A percentile compares a stretch with the other conserved stretches of the same genome.
Evolutionary conservation across 208 protist genomes (phyloP).

Genomic region (Crithidia expoeki): DNA sequence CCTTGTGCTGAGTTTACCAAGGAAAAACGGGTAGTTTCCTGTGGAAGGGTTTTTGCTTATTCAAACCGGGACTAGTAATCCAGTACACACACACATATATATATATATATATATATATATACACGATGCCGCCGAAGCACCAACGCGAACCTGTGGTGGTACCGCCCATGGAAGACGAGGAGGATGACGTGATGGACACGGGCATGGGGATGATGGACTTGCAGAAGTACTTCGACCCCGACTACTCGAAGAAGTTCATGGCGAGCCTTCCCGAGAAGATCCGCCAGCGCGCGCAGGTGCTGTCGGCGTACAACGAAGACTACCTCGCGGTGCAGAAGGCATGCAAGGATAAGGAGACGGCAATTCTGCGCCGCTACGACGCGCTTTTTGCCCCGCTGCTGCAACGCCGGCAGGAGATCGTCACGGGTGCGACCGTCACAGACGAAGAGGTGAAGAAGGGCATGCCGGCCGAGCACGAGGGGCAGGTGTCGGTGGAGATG

Average conservation of each 20-base stretch:
- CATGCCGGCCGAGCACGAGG: conserved; percentile 65
- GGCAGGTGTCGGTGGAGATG: conserved; percentile 40
- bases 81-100: not conserved
- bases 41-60: too few species aligned
- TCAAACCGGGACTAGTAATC: too few species aligned
- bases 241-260: conserved; percentile 86
- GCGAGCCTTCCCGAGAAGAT: conserved; percentile 82
- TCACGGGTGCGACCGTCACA: conserved; percentile 60
- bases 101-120: conserved; percentile 15
- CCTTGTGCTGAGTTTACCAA: not conserved
- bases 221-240: conserved; percentile 72
- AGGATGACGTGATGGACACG: conserved; percentile 43
- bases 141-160: conserved; percentile 22
- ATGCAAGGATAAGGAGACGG: conserved; percentile 72
- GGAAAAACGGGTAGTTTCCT: too few species aligned
- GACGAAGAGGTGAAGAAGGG: conserved; percentile 80
- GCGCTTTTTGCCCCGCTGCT: conserved; percentile 64
- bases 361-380: conserved; percentile 75
- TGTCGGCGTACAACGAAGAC: conserved; percentile 77
- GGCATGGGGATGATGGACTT: conserved; percentile 36
- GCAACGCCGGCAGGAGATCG: conserved; percentile 74
- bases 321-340: conserved; percentile 56
- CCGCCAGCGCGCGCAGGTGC: conserved; percentile 73
- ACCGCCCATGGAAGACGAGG: conserved; percentile 39
- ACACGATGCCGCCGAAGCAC: conserved; percentile 56